A percentile compares a stretch with the other conserved stretches of the same genome.
phyloP scores from a whole-genome alignment of 2,329 filamentous ascomycete species.

The Sarocladiaceae sp. region DNA sequence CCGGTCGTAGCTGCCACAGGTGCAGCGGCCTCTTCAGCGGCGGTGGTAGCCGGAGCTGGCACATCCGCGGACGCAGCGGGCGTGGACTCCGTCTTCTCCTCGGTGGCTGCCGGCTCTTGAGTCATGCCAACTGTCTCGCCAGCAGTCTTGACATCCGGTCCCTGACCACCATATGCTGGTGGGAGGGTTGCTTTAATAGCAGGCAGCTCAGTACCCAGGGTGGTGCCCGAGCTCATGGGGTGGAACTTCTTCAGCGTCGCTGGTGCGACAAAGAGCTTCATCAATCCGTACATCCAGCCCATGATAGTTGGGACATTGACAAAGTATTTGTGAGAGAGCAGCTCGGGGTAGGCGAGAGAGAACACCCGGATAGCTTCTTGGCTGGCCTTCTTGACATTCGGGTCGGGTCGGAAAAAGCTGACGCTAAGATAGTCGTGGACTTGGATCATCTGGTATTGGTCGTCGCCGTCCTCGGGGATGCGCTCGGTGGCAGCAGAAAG shows the following conservation, averaged over 20 bases:
- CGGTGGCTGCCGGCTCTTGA: neutral
- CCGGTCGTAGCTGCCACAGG: neutral
- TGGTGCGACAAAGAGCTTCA: constrained; percentile 68
- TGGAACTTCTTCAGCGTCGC: constrained; percentile 76
- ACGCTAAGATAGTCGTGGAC: constrained; percentile 90
- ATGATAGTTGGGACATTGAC: constrained; percentile 89
- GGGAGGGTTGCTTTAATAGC: constrained; percentile 60
- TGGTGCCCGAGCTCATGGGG: constrained; percentile 66
- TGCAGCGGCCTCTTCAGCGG: neutral
- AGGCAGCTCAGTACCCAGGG: constrained; percentile 56
- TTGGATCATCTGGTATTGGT: constrained; percentile 87
- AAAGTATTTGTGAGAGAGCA: constrained; percentile 82
- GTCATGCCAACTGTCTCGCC: constrained; percentile 25
- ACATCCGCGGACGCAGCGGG: neutral
- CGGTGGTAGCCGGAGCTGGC: neutral
- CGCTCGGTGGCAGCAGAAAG: constrained; percentile 61
- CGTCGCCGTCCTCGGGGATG: constrained; percentile 66
- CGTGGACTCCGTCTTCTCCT: neutral
- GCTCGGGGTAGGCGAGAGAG: constrained; percentile 78
- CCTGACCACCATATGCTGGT: constrained; percentile 72
- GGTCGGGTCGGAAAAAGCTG: constrained; percentile 77
- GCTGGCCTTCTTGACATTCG: constrained; percentile 67
- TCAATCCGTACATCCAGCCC: constrained; percentile 74
- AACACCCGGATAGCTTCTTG: constrained; percentile 79
- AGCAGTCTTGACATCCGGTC: constrained; percentile 32